Evolutionary conservation across 1,284 basidiomycete genomes (phyloP).

Genomic region (Ceratobasidium sp.): DNA sequence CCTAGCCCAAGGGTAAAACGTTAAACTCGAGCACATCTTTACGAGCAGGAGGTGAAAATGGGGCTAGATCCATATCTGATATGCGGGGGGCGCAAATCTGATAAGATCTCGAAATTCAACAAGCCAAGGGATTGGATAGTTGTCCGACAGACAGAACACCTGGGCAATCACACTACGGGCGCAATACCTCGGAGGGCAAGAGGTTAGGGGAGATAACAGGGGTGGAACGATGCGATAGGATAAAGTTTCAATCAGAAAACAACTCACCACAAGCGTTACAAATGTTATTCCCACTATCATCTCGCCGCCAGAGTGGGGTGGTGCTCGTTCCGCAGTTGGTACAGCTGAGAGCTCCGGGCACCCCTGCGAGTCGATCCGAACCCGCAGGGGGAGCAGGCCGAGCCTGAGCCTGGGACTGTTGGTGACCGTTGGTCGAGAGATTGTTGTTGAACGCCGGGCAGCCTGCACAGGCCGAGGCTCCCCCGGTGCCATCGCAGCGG

Average conservation of each 20-base stretch:
- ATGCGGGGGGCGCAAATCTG: slow-evolving; percentile 25
- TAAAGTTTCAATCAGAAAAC: slow-evolving; percentile 43
- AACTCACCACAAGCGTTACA: slow-evolving; percentile 93
- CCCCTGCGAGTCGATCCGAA: slow-evolving; percentile 57
- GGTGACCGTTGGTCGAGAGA: slow-evolving; percentile 7
- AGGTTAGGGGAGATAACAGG: slow-evolving; percentile 25
- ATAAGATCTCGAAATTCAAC: slow-evolving; percentile 25
- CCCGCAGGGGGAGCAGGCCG: slow-evolving; percentile 49
- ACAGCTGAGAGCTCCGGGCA: slow-evolving; percentile 86
- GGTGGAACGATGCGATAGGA: slow-evolving; percentile 27
- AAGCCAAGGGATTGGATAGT: slow-evolving; percentile 10
- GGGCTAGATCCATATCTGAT: slow-evolving; percentile 45
- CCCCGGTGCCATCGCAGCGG: slow-evolving; percentile 94
- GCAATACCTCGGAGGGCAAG: not conserved
- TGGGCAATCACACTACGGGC: slow-evolving; percentile 1
- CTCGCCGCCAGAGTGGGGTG: slow-evolving; percentile 92
- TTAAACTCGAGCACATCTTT: slow-evolving; percentile 44
- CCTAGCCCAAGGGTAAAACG: slow-evolving; percentile 64
- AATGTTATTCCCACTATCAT: slow-evolving; percentile 93
- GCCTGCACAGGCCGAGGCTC: slow-evolving; percentile 88
- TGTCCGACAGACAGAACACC: slow-evolving; percentile 18
- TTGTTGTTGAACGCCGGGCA: slow-evolving; percentile 94
- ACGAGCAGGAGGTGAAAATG: slow-evolving; percentile 23
- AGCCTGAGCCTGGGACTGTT: slow-evolving; percentile 29
- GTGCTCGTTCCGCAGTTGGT: slow-evolving; percentile 94